Evolutionary conservation across 306 rosid genomes (phyloP).

Genomic region (Castanea sativa): DNA sequence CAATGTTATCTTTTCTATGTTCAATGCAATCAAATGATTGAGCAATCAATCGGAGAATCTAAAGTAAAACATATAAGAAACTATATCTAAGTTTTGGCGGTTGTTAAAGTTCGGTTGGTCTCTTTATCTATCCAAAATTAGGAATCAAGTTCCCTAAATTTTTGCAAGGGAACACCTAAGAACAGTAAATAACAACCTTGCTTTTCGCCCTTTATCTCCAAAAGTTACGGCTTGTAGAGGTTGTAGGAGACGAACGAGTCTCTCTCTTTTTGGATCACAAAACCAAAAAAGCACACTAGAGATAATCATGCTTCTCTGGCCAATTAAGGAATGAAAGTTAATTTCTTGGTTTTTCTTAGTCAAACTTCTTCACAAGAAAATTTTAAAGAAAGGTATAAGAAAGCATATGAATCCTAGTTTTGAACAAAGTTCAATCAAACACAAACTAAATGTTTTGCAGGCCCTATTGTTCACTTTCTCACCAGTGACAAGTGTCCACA

Average conservation of each 20-base stretch:
- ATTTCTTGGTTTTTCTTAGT: conserved; percentile 12
- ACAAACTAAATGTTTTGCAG: neutral
- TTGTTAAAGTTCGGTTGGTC: neutral
- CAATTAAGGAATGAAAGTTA: neutral
- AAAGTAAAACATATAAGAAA: no score
- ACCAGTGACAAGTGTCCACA: conserved; percentile 27
- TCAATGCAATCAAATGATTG: no score
- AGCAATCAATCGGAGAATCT: no score
- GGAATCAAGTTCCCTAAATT: neutral
- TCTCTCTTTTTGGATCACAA: conserved; percentile 32
- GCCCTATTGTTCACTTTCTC: conserved; percentile 17
- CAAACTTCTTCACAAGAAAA: conserved; percentile 5
- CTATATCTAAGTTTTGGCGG: no score
- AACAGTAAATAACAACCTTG: conserved; percentile 28
- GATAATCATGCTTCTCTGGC: conserved; percentile 21
- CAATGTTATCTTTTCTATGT: no score
- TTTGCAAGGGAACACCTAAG: conserved; percentile 5
- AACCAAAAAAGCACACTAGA: conserved; percentile 29
- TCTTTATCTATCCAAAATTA: conserved; percentile 15
- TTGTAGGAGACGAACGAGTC: conserved; percentile 57
- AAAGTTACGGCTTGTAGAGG: conserved; percentile 49
- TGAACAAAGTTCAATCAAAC: neutral
- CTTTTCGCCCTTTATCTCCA: conserved; percentile 32
- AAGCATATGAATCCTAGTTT: conserved; percentile 11
- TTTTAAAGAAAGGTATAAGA: neutral